Percentiles rank a stretch among this genome's conserved stretches.
Evolutionary conservation across 805 yeast species (phyloP).

Genomic region (Saccharomycopsis sp.): DNA sequence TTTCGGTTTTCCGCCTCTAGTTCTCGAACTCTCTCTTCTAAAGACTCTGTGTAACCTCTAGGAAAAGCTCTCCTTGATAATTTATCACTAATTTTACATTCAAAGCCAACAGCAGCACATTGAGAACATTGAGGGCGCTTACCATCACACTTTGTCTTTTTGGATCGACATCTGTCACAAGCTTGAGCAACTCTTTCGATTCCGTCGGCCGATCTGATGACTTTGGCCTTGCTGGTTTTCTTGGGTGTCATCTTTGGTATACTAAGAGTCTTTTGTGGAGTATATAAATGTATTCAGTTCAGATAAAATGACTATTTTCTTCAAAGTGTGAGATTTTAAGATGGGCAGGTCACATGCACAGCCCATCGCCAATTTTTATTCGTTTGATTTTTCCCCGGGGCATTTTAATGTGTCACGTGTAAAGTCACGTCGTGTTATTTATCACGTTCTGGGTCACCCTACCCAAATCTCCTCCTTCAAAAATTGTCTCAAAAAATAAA

Average conservation of each 20-base stretch:
- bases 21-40: constrained; percentile 82
- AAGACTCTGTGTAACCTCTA: constrained; percentile 81
- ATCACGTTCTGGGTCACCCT: too few relatives aligned
- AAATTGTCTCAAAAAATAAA: too few relatives aligned
- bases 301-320: too few relatives aligned
- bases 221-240: constrained; percentile 25
- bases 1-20: constrained; percentile 72
- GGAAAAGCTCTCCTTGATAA: constrained; percentile 83
- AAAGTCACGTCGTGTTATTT: too few relatives aligned
- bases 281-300: too few relatives aligned
- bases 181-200: constrained; percentile 78
- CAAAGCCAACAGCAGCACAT: constrained; percentile 76
- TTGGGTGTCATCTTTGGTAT: neutral
- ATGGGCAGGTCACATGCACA: too few relatives aligned
- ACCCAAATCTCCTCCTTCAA: too few relatives aligned
- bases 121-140: constrained; percentile 66
- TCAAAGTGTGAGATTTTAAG: too few relatives aligned
- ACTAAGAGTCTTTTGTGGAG: too few relatives aligned
- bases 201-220: constrained; percentile 60
- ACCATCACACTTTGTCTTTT: constrained; percentile 74
- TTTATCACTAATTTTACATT: constrained; percentile 81
- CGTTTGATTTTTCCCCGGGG: too few relatives aligned
- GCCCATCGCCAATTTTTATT: too few relatives aligned
- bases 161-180: constrained; percentile 80
- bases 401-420: too few relatives aligned